Percentiles rank a stretch among this genome's conserved stretches.
Evolutionary conservation across 164 flowering plant species (phyloP).

Genomic region (Warburgia ugandensis): DNA sequence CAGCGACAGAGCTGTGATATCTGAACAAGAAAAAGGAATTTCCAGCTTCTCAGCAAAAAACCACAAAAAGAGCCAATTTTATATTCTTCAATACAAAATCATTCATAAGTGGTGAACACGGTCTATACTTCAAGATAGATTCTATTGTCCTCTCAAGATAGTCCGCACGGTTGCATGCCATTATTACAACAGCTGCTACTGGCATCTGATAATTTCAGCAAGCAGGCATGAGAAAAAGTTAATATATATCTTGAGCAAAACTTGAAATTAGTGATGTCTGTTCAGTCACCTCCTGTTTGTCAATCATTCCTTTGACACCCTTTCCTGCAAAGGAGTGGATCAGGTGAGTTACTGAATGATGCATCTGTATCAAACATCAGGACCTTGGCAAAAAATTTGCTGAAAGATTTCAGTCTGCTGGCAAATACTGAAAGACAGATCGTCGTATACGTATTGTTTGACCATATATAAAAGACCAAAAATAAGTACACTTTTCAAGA

Average conservation of each 20-base stretch:
- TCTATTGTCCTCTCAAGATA: conserved; percentile 81
- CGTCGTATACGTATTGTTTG: no score
- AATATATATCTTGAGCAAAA: background rate
- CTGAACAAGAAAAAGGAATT: conserved; percentile 29
- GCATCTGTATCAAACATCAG: no score
- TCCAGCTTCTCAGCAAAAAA: no score
- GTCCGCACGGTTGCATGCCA: conserved; percentile 99
- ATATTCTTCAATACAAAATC: conserved; percentile 1
- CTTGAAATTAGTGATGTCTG: background rate
- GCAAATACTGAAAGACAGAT: no score
- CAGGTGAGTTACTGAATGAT: no score
- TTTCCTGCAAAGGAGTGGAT: conserved; percentile 81
- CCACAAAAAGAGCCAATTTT: background rate
- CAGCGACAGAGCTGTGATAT: conserved; percentile 69
- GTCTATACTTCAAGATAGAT: conserved; percentile 68
- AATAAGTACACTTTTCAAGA: no score
- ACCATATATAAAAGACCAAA: no score
- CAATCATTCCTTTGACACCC: conserved; percentile 40
- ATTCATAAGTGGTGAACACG: background rate
- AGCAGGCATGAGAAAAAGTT: no score
- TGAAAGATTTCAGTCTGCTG: no score
- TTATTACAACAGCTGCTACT: conserved; percentile 89
- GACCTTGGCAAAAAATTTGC: no score
- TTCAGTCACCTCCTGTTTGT: conserved; percentile 45
- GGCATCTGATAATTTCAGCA: conserved; percentile 45